Conservation (phyloP, 176 grass and related monocot species). For the Saccharum spontaneum region DNA sequence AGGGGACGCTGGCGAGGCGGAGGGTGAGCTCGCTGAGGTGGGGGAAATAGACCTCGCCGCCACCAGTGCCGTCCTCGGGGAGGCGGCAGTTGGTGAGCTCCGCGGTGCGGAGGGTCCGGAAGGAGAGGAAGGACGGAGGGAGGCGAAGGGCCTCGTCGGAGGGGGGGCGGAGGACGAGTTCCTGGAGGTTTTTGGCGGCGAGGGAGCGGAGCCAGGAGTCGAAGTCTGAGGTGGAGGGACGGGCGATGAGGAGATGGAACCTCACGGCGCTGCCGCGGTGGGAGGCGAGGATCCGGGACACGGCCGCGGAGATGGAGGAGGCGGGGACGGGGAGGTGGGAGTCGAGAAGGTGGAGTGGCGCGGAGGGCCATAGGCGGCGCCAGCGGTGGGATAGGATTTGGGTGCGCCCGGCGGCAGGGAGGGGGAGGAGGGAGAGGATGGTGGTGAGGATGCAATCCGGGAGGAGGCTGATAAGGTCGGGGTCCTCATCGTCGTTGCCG, state of each 20-base stretch:
- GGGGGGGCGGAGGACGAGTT: constrained; percentile 25
- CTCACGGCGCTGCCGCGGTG: constrained; percentile 10
- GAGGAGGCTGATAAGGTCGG: constrained; percentile 18
- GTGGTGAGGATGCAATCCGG: constrained; percentile 37
- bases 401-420: constrained; percentile 26
- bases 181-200: constrained; percentile 27
- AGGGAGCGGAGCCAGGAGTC: constrained; percentile 30
- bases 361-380: constrained; percentile 21
- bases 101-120: constrained; percentile 29
- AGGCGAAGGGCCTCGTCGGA: constrained; percentile 23
- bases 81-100: constrained; percentile 41
- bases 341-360: constrained; percentile 36
- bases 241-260: constrained; percentile 1
- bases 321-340: neutral
- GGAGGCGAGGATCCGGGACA: constrained; percentile 36
- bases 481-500: neutral
- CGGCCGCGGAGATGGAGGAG: neutral
- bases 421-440: constrained; percentile 39
- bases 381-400: constrained; percentile 21
- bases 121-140: constrained; percentile 21
- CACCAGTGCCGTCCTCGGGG: neutral
- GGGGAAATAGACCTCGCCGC: neutral
- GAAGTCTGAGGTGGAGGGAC: constrained; percentile 9
- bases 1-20: neutral
- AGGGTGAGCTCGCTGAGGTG: constrained; percentile 34